Evolutionary conservation across 1,284 basidiomycete genomes (phyloP), one percentile per base, ranked within the genome.

Genomic region (Microbotryum intermedium): DNA sequence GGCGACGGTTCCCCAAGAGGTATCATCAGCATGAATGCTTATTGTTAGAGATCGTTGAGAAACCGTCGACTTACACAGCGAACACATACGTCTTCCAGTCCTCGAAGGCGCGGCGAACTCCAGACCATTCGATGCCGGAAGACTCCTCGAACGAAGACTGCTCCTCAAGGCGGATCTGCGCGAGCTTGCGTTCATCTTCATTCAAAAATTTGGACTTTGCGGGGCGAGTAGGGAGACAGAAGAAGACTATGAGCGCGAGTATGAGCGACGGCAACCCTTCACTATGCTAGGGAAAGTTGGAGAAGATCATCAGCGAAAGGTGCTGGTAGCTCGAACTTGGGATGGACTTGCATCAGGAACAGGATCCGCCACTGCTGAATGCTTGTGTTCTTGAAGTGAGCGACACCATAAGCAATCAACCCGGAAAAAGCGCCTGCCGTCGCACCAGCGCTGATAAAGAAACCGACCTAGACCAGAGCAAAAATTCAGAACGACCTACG

Each of bases 141-240:
- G 62, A 46, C 4, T 46, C 73, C 68, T 91, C 88, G 3, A 81
- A 81, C 58, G 80, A 81, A 5, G 81, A 80, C 25, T 84, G 82
- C 55, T 83, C 79, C 69, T 87, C 90, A 77, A 88, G 83, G 53
- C 89, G 80, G 21, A 82, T 83, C 28, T 88, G 69, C 3, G 86
- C 86, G 39, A 92, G 75, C 53, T 80, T 80, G 11, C 88, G 81
- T 72, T 93, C 85, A 11, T 81, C 77, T 63, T 86, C 85, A 47
- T 77, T 85, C 48, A 92, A 75, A 71, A 84, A 87, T 0, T 73
- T 74, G 0, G 86, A 85, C 11, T 82, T 84, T 71, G 91, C 87
- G 0, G 90, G 90, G 34, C 88, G 79, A 55, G 84, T 80, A 0
- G 90, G 90, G 9, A 93, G 78, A 63, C 86, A 76, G 60, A 84